Evolutionary conservation across 1,284 basidiomycete species (phyloP).

Genomic region (Ustilago shanxiensis): DNA sequence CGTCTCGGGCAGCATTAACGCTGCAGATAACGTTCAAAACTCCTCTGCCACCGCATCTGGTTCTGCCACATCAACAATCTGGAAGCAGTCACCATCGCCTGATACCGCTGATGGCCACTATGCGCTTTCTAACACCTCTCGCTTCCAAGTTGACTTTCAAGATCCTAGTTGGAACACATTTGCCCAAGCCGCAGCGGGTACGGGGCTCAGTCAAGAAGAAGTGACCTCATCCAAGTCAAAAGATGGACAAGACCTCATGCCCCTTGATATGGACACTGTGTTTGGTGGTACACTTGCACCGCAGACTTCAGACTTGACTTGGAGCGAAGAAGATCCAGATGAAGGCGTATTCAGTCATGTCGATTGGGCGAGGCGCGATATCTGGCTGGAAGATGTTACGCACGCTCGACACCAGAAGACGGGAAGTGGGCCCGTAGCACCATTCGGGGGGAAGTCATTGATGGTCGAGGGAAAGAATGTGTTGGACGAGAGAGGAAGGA

Average conservation of each 20-base stretch:
- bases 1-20: background rate
- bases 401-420: slow-evolving; percentile 50
- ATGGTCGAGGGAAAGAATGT: slow-evolving; percentile 58
- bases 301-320: slow-evolving; percentile 41
- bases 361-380: slow-evolving; percentile 48
- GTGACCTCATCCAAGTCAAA: slow-evolving; percentile 31
- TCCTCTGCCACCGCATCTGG: slow-evolving; percentile 2
- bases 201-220: slow-evolving; percentile 19
- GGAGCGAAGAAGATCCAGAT: slow-evolving; percentile 57
- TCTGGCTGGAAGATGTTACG: slow-evolving; percentile 64
- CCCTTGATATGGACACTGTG: slow-evolving; percentile 52
- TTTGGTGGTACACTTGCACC: slow-evolving; percentile 54
- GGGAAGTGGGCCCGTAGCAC: slow-evolving; percentile 54
- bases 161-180: slow-evolving; percentile 44
- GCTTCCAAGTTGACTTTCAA: slow-evolving; percentile 46
- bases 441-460: slow-evolving; percentile 53
- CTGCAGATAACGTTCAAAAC: background rate
- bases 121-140: slow-evolving; percentile 29
- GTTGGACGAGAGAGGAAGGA: slow-evolving; percentile 36
- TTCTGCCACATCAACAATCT: background rate
- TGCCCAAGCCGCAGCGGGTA: slow-evolving; percentile 28
- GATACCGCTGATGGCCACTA: slow-evolving; percentile 43
- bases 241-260: slow-evolving; percentile 40
- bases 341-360: slow-evolving; percentile 63
- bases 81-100: slow-evolving; percentile 38